phyloP scores from a whole-genome alignment of 257 asterid species.

The Solanum tarijense region DNA sequence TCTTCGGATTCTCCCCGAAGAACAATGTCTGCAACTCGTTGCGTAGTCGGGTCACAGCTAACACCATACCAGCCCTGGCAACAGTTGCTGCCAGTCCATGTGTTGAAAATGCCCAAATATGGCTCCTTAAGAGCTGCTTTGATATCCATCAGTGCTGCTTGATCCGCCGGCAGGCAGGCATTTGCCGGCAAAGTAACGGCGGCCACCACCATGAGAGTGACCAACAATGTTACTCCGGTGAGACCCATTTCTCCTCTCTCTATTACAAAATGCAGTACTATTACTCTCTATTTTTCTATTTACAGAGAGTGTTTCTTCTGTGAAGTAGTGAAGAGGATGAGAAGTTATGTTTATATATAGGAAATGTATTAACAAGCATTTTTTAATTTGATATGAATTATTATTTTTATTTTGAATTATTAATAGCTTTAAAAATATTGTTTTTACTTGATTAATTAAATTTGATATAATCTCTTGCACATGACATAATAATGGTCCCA shows the following conservation, averaged over 20 bases:
- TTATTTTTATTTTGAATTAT: no score
- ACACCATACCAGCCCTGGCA: conserved; percentile 83
- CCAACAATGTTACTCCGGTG: not conserved
- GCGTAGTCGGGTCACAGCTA: conserved; percentile 73
- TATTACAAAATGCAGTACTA: not conserved
- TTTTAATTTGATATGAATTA: no score
- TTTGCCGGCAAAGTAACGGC: conserved; percentile 13
- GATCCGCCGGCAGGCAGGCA: conserved; percentile 65
- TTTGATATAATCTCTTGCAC: no score
- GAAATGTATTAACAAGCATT: no score
- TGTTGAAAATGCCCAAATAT: conserved; percentile 58
- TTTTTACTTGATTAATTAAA: no score
- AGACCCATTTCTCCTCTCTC: not conserved
- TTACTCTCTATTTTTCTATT: not conserved
- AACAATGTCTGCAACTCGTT: conserved; percentile 64
- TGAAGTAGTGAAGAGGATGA: not conserved
- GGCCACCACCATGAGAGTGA: conserved; percentile 17
- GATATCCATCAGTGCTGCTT: conserved; percentile 51
- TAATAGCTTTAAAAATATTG: no score
- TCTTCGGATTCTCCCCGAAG: conserved; percentile 97
- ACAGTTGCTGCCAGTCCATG: conserved; percentile 80
- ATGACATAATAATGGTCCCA: not conserved
- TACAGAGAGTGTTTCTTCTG: not conserved
- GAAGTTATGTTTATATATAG: not conserved
- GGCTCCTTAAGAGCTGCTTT: conserved; percentile 67